Percentiles rank a stretch among this genome's conserved stretches.
Conservation (phyloP, 108 stramenopile species). For the Cyclotella cryptica region DNA sequence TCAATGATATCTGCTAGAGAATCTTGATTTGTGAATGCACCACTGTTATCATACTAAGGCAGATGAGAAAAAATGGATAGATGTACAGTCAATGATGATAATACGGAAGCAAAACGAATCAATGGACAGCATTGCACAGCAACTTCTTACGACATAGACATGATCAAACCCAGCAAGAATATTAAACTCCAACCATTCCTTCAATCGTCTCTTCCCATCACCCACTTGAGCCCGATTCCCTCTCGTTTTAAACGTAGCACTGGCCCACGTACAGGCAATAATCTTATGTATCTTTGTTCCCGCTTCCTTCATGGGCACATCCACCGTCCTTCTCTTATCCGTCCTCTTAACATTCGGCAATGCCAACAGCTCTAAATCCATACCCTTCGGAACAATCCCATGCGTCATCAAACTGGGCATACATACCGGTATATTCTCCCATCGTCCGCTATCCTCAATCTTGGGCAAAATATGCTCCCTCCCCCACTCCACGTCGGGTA, state of each 20-base stretch:
- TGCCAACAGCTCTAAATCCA: slow-evolving; percentile 22
- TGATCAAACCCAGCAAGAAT: slow-evolving; percentile 84
- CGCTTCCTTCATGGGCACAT: slow-evolving; percentile 13
- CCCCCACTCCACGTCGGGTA: slow-evolving; percentile 74
- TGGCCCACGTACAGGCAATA: slow-evolving; percentile 86
- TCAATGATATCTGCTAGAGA: slow-evolving; percentile 74
- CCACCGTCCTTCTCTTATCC: slow-evolving; percentile 28
- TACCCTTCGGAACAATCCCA: slow-evolving; percentile 40
- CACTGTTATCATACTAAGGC: slow-evolving; percentile 76
- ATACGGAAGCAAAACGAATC: no score
- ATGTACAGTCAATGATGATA: no score
- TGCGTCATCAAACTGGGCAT: slow-evolving; percentile 54
- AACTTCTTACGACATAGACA: slow-evolving; percentile 60
- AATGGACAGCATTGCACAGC: no score
- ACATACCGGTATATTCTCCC: slow-evolving; percentile 80
- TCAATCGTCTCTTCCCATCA: slow-evolving; percentile 78
- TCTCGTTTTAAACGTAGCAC: slow-evolving; percentile 75
- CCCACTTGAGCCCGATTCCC: slow-evolving; percentile 71
- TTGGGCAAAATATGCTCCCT: slow-evolving; percentile 70
- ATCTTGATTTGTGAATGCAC: slow-evolving; percentile 70
- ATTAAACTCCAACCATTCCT: slow-evolving; percentile 86
- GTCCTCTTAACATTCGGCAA: slow-evolving; percentile 26
- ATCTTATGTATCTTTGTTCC: slow-evolving; percentile 65
- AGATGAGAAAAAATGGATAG: neutral
- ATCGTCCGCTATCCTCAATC: slow-evolving; percentile 82